Percentiles rank a stretch among this genome's conserved stretches.
These are phyloP conservation scores for Aspergillus sp. DNA, from an alignment of 2,329 filamentous ascomycete species.

Conservation along the genomic window DNA sequence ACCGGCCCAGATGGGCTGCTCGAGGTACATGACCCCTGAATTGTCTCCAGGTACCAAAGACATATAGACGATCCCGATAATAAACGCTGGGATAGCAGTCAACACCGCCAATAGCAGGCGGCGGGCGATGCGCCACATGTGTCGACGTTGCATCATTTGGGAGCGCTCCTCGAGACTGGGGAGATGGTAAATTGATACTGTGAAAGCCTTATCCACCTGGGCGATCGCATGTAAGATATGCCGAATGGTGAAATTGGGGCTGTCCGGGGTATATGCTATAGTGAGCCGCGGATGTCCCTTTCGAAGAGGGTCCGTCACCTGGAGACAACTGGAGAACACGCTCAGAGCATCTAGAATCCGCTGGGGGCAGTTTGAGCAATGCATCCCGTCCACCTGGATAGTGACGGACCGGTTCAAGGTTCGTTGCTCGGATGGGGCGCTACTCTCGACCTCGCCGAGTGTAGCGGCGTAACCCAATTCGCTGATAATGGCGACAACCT, in stretches of 20 bases:
- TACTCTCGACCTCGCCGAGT: too few relatives aligned
- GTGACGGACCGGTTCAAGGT: neutral
- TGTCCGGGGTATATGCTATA: slow-evolving; percentile 1
- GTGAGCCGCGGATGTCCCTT: neutral
- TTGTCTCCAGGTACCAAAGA: slow-evolving; percentile 67
- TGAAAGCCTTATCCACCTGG: too few relatives aligned
- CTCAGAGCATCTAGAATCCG: neutral
- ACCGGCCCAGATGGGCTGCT: slow-evolving; percentile 68
- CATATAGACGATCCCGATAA: slow-evolving; percentile 80
- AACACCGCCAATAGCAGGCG: slow-evolving; percentile 57
- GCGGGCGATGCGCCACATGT: neutral
- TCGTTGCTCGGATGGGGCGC: neutral
- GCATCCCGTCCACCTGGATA: neutral
- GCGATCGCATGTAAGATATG: neutral
- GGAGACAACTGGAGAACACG: neutral
- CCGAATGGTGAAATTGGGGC: neutral
- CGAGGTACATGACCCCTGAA: slow-evolving; percentile 62
- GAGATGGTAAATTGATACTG: too few relatives aligned
- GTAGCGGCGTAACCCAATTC: too few relatives aligned
- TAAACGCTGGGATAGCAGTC: slow-evolving; percentile 43
- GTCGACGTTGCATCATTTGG: neutral
- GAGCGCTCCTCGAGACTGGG: neutral
- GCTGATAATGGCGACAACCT: too few relatives aligned
- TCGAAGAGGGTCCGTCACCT: neutral
- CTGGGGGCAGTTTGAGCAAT: neutral